phyloP scores from a whole-genome alignment of 495 filamentous ascomycete genomes.

The Hyaloscypha variabilis region DNA sequence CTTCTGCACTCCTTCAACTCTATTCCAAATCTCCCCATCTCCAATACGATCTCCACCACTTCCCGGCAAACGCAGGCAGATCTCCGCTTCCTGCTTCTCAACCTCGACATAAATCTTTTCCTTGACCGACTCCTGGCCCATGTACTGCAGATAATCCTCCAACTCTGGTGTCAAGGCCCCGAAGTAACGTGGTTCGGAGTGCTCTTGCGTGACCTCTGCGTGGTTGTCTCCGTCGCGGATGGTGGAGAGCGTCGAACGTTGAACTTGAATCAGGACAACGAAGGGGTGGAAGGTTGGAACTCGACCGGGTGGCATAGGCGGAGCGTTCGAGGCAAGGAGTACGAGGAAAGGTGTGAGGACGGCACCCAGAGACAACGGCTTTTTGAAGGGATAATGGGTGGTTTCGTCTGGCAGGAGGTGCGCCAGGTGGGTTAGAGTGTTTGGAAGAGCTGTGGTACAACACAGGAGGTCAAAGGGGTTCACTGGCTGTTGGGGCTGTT shows the following conservation, averaged over 20 bases:
- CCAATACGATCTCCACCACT: not conserved
- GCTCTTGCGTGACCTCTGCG: not conserved
- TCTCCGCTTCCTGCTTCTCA: conserved; percentile 1
- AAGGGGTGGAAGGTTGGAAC: not conserved
- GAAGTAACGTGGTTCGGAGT: not conserved
- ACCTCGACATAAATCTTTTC: not conserved
- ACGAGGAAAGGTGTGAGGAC: conserved; percentile 6
- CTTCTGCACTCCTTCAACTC: not conserved
- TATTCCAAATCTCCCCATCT: conserved; percentile 9
- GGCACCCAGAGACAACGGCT: not conserved
- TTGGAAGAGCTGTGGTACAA: conserved; percentile 3
- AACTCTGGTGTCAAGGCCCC: not conserved
- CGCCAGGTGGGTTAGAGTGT: not conserved
- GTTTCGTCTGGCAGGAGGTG: conserved; percentile 4
- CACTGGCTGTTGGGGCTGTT: not conserved
- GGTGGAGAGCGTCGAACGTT: not conserved
- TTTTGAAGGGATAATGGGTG: not conserved
- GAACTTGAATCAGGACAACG: not conserved
- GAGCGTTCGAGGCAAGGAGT: not conserved
- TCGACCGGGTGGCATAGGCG: not conserved
- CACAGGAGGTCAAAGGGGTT: conserved; percentile 3
- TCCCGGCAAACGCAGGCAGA: not conserved
- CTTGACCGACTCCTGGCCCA: not conserved
- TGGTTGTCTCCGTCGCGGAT: not conserved
- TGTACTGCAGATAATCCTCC: not conserved